Base-by-base conservation (phyloP, 345 rosid genomes). In the Camelina laxa region DNA sequence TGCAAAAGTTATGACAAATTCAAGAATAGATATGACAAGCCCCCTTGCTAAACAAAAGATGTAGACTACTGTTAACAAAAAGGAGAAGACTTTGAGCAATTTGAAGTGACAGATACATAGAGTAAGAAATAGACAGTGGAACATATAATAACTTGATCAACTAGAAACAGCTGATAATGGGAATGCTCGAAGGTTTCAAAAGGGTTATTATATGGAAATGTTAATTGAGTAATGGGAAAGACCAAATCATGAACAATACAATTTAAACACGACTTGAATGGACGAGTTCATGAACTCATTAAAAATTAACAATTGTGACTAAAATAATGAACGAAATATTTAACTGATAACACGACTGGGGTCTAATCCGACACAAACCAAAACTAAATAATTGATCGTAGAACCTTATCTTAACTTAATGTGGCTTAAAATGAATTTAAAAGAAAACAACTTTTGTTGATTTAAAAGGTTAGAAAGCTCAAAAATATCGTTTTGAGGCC, bases 91-190 rank as follows among this genome's bases (percentile, higher is more conserved):
- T 60, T 20, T 20, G 7, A 21, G 16, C 2, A 21, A 20, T 20
- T 27, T 7, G 15, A 41, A 39, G 49, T 61, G 49, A 16, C 14
- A 39, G 4, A 61, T 4, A 57, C 11, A 58, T 33, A 58, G 3
- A n/a, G 24, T 8, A 33, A 58, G 14, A 14, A 45, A 74, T 47
- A 57, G 50, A 12, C 7, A 55, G 44, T 36, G n/a, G 72, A 36
- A 13, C 3, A 66, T 66, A 57, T 47, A 47, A 33, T 17, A 50
- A 44, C 75, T 54, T 42, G 59, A 49, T 76, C 71, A 56, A 69
- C 36, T 76, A 70, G 60, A 56, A 27, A 69, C 41, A 76, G 65
- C 62, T 57, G 4, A 76, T 22, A 62, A 16, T 7, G 4, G 0
- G 21, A 17, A 56, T 70, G 22, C 22, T 12, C 13, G 9, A 59